A percentile compares a stretch with the other conserved stretches of the same genome.
Conservation (phyloP, 2,329 filamentous ascomycete genomes). For the Ilyonectria mors-panacis region DNA sequence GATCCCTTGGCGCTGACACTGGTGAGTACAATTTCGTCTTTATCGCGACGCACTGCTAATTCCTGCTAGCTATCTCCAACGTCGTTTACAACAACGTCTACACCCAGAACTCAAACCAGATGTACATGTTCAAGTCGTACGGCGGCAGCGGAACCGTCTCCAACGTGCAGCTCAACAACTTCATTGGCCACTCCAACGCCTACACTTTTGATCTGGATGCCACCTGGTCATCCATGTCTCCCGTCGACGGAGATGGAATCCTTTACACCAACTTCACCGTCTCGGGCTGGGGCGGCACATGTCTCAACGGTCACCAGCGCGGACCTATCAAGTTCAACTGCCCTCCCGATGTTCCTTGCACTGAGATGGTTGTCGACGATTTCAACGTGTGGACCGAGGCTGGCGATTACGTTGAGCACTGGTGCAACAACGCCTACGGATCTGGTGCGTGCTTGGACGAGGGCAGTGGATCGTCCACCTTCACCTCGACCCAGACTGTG, state of each 20-base stretch:
- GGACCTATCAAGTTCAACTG: constrained; percentile 45
- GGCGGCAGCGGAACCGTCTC: constrained; percentile 40
- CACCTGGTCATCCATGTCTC: constrained; percentile 38
- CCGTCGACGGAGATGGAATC: constrained; percentile 32
- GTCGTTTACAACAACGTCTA: constrained; percentile 43
- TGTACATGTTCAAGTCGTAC: constrained; percentile 45
- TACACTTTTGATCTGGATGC: constrained; percentile 40
- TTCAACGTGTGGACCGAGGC: constrained; percentile 36
- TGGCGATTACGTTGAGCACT: constrained; percentile 33
- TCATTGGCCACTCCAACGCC: constrained; percentile 41
- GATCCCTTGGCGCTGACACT: constrained; percentile 29
- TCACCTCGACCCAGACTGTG: constrained; percentile 37
- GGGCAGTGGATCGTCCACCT: constrained; percentile 24
- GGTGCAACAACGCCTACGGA: constrained; percentile 40
- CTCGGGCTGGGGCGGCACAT: constrained; percentile 42
- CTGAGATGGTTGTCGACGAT: constrained; percentile 38
- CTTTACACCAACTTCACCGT: constrained; percentile 42
- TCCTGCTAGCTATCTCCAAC: constrained; percentile 31
- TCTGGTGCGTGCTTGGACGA: constrained; percentile 36
- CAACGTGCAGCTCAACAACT: constrained; percentile 41
- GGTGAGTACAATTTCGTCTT: constrained; percentile 10
- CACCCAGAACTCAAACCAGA: constrained; percentile 41
- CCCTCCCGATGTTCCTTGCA: constrained; percentile 35
- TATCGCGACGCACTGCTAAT: not conserved
- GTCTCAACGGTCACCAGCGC: constrained; percentile 34